Conservation (phyloP, 768 basidiomycete genomes). For the Antrodiella citrinella region DNA sequence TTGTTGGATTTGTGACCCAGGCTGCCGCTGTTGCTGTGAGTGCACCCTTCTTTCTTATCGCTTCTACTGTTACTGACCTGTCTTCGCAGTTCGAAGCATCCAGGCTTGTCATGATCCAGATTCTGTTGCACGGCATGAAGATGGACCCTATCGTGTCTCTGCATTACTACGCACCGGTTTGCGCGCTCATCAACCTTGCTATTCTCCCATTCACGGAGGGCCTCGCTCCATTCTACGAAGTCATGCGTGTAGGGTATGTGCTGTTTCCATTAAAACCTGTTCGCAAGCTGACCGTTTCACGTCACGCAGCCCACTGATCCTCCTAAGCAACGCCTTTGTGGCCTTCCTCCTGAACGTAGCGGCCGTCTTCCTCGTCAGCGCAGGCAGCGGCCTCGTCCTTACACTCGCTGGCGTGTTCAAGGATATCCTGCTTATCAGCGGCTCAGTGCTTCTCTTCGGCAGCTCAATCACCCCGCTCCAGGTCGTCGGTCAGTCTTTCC, state of each 20-base stretch:
- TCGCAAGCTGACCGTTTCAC: neutral
- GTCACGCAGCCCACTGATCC: slow-evolving; percentile 48
- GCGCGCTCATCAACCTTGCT: slow-evolving; percentile 79
- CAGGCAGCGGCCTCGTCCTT: slow-evolving; percentile 79
- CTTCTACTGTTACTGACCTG: slow-evolving; percentile 1
- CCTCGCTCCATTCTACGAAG: slow-evolving; percentile 71
- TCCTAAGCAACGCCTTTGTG: slow-evolving; percentile 76
- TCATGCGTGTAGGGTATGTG: slow-evolving; percentile 33
- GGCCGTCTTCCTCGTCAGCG: slow-evolving; percentile 89
- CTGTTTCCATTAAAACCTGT: neutral
- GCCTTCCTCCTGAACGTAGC: slow-evolving; percentile 90
- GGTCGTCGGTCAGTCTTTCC: slow-evolving; percentile 51
- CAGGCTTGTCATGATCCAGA: slow-evolving; percentile 93
- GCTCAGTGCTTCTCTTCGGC: slow-evolving; percentile 83
- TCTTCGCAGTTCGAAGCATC: slow-evolving; percentile 78
- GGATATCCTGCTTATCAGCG: slow-evolving; percentile 92
- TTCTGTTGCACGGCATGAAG: slow-evolving; percentile 89
- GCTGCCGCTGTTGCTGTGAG: slow-evolving; percentile 77
- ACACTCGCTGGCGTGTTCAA: slow-evolving; percentile 83
- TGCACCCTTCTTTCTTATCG: slow-evolving; percentile 12
- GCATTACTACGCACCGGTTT: slow-evolving; percentile 95
- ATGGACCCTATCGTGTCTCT: slow-evolving; percentile 96
- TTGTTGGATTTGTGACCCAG: slow-evolving; percentile 83
- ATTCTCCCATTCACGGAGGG: slow-evolving; percentile 93
- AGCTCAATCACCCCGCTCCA: slow-evolving; percentile 77